Evolutionary conservation across 441 rosid species (phyloP), one percentile per base, ranked within the genome.

Genomic region (Erodium trifolium): DNA sequence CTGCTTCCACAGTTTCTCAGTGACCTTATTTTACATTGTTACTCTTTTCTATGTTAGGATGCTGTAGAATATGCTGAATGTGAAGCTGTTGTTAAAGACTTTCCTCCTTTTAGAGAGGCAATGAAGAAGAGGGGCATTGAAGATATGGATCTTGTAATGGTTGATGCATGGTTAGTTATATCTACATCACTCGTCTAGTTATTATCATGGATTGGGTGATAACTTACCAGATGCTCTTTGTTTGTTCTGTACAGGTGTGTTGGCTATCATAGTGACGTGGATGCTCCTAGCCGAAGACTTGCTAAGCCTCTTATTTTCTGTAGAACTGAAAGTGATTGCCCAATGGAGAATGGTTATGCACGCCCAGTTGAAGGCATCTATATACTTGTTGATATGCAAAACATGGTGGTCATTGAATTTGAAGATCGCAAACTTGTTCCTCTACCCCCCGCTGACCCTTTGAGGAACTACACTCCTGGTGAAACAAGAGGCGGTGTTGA

Each of bases 321-420:
- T 74, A 86, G 91, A 80, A 91, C 93, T 55, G 90, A 88, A 83
- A 91, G 95, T 77, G 97, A 91, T 74, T 87, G 84, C 66, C 97
- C 95, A 5, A 83, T 91, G 97, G 97, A 91, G 83, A 91, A 91
- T 83, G 97, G 97, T 72, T 91, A 91, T 82, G 95, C 93, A 49
- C 88, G 91, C 65, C 97, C 93, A 76, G 95, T 91, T 68, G 95
- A 91, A 77, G 97, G 93, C 37, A 82, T 91, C 70, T 79, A 86
- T 78, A 84, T 88, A 6, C 86, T 91, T 72, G 93, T 88, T 63
- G 97, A 88, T 78, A 87, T 91, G 88, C 97, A 88, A 78, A 87
- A 88, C 75, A 88, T 91, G 97, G 85, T 77, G 70, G 88, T 88
- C 68, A 84, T 88, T 73, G 93, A 88, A 70, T 91, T 85, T 72